Conservation (phyloP, 2,329 filamentous ascomycete species). For the Scedosporium boydii region DNA sequence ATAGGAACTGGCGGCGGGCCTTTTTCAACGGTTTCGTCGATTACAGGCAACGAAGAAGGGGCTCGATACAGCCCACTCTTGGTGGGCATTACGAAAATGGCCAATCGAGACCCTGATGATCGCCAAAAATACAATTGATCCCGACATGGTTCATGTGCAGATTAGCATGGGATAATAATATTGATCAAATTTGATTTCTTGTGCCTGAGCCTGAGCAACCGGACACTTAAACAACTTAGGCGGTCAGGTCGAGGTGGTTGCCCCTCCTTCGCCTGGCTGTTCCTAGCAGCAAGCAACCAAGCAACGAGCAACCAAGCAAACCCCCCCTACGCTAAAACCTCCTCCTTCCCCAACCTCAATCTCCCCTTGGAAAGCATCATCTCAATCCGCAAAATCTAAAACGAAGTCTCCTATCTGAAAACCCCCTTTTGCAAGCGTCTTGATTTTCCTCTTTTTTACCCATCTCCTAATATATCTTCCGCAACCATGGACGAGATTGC, state of each 20-base stretch:
- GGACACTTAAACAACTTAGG: neutral
- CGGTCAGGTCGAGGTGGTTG: neutral
- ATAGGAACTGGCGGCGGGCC: neutral
- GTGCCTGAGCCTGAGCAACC: neutral
- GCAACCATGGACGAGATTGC: constrained; percentile 90
- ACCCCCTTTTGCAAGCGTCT: neutral
- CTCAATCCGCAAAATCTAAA: constrained; percentile 16
- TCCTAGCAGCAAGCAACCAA: too few relatives aligned
- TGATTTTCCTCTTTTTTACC: neutral
- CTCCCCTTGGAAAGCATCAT: constrained; percentile 12
- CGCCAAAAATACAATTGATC: neutral
- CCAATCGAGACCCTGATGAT: neutral
- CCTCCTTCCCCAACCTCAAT: neutral
- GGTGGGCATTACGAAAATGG: neutral
- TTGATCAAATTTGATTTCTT: too few relatives aligned
- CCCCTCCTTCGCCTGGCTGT: neutral
- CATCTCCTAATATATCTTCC: neutral
- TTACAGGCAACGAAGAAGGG: too few relatives aligned
- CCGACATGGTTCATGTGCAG: too few relatives aligned
- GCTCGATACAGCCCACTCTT: neutral
- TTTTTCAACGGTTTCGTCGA: neutral
- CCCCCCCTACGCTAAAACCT: too few relatives aligned
- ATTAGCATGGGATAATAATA: neutral
- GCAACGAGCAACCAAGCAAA: too few relatives aligned
- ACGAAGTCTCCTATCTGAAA: constrained; percentile 13